phyloP scores from a whole-genome alignment of 1,284 basidiomycete species.

The Ustilago trichophora region DNA sequence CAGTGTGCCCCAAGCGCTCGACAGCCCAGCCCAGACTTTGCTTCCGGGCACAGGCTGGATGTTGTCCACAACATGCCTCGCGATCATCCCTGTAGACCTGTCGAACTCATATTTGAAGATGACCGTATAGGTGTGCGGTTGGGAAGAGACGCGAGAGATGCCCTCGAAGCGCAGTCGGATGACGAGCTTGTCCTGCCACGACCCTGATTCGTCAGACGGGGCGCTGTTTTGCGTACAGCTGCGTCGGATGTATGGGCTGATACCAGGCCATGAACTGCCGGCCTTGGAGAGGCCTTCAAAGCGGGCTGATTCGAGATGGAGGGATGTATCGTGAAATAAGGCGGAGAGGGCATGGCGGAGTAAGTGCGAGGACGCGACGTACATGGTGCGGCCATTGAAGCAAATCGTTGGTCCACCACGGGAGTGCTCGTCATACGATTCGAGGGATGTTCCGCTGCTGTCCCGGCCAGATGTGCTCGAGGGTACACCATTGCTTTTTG shows the following conservation, averaged over 20 bases:
- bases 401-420: constrained; percentile 45
- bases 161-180: constrained; percentile 57
- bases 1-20: constrained; percentile 30
- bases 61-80: constrained; percentile 58
- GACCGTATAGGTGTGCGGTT: constrained; percentile 59
- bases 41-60: constrained; percentile 62
- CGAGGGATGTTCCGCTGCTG: constrained; percentile 3
- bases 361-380: constrained; percentile 54
- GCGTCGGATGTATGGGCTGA: constrained; percentile 21
- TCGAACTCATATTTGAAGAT: constrained; percentile 63
- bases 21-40: constrained; percentile 49
- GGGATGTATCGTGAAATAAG: constrained; percentile 49
- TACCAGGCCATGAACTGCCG: constrained; percentile 37
- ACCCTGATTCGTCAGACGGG: too few relatives aligned
- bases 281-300: constrained; percentile 42
- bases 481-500: too few relatives aligned
- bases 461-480: background rate
- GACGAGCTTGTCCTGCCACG: constrained; percentile 45
- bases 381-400: constrained; percentile 58
- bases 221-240: too few relatives aligned
- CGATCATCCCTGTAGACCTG: constrained; percentile 53
- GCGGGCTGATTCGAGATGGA: constrained; percentile 48
- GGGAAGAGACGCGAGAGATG: constrained; percentile 45
- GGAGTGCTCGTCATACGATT: constrained; percentile 10
- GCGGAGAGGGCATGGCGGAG: constrained; percentile 53